These are phyloP conservation scores for Fraxinus ornus DNA, from an alignment of 305 asterid genomes.

Conservation along the genomic window DNA sequence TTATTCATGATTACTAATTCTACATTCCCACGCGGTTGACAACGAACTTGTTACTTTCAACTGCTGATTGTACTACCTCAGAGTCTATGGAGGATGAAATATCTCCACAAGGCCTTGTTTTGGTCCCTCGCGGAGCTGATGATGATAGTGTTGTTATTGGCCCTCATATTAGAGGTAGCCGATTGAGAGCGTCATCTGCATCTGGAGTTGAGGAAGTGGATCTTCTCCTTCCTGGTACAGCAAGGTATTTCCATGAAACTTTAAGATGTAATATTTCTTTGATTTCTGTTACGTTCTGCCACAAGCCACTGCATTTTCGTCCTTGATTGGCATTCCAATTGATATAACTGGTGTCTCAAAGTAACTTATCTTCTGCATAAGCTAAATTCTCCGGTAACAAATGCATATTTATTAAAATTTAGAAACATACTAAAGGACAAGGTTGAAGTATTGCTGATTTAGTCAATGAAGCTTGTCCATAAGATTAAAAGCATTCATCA, in stretches of 20 bases:
- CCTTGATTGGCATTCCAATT: background rate
- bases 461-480: background rate
- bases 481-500: background rate
- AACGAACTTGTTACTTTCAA: constrained; percentile 4
- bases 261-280: background rate
- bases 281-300: background rate
- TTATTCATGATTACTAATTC: background rate
- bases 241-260: constrained; percentile 53
- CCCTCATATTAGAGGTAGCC: constrained; percentile 85
- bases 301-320: background rate
- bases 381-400: background rate
- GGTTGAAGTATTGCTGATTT: background rate
- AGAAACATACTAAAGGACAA: background rate
- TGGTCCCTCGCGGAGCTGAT: constrained; percentile 74
- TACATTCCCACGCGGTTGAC: background rate
- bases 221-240: constrained; percentile 98
- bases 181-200: constrained; percentile 76
- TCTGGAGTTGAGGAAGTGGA: constrained; percentile 92
- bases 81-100: constrained; percentile 91
- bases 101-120: constrained; percentile 85
- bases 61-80: constrained; percentile 32
- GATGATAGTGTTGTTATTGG: constrained; percentile 73
- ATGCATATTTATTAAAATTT: background rate
- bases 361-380: background rate
- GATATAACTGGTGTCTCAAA: background rate